Evolutionary conservation across 352 stramenopile species (phyloP), one percentile per base, ranked within the genome.

Genomic region (Phytopythium cucurbitacearum): DNA sequence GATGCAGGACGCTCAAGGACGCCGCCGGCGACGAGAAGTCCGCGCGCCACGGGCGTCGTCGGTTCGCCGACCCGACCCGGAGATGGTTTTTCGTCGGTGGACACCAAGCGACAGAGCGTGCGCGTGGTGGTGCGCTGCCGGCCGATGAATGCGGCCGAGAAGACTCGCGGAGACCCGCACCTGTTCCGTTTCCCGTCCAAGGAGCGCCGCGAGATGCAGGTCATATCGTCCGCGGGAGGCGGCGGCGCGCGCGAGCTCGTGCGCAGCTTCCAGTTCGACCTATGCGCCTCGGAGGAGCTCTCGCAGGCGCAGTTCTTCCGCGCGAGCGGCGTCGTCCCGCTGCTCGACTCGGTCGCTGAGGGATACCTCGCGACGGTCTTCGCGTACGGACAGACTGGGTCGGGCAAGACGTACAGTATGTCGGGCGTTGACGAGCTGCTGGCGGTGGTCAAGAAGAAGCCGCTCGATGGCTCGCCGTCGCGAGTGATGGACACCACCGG

Each of bases 391-490:
- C 77, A 88, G 45, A 86, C 77, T 4, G 77, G 77, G 0, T 88
- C 77, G 1, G 77, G 77, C 3, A 89, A 89, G 58, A 85, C 78
- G 0, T 92, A 87, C 51, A 91, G 73, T 48, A 90, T 92, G 82
- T 90, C 77, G 8, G 82, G 82, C 8, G 72, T 87, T 10, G 78
- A 90, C 21, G 77, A 92, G 56, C 62, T 85, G 7, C 53, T 89
- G 7, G 60, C 65, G n/a, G 54, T 28, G 21, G 21, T 28, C 21
- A 28, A 28, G 55, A 10, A 64, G 57, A 4, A 52, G 59, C 9
- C 21, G 21, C 21, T 28, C 21, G 21, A 28, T 28, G 51, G 56
- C 3, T 43, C 51, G 4, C 21, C 32, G 3, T 48, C 47, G 7
- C 56, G 56, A 48, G 49, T 28, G 13, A 58, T 40, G 36, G 42